Base-by-base conservation (phyloP, 2,329 filamentous ascomycete genomes). In the Pestalotiopsis sp. region DNA sequence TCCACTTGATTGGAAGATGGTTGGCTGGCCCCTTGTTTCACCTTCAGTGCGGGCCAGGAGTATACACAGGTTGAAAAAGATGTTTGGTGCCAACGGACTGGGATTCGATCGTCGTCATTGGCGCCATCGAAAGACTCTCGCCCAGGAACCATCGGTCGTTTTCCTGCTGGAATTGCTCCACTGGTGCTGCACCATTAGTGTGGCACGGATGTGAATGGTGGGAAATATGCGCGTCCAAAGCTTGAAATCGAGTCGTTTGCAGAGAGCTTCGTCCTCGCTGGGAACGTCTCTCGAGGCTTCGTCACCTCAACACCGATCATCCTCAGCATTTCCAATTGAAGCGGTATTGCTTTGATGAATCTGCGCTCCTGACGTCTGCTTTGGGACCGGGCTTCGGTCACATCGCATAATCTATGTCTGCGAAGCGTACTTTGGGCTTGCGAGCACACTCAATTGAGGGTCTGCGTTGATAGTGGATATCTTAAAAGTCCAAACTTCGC, bases 121-220 rank as follows among this genome's bases (percentile, higher is more conserved):
- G 57, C 23, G 57, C 27, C 59, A 27, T 17, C 25, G 17, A 23
- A n/a, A 62, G 59, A 27, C 17, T 31, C 59, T 27, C 57, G 23
- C 23, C 57, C 31, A 62, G 27, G 36, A 36, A 59, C 57, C 31
- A 36, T 36, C 31, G 57, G 23, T 36, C 17, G 31, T 52, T 52
- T 52, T n/a, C 17, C 45, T 52, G n/a, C 45, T n/a, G 31, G 31
- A 36, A 62, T 13, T 17, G 20, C 59, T 36, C 59, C 59, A 62
- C 59, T 14, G 27, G 14, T 40, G 27, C 59, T 40, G 59, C 59
- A 62, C 25, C 59, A 36, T 36, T 12, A 6, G 27, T 12, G 25
- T 62, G 59, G 27, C 31, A 40, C 59, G n/a, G 25, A 36, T 62
- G 59, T 62, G 59, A 62, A 62, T 62, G 59, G 59, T 62, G 59